Evolutionary conservation across 169 alveolate species (phyloP), one percentile per base, ranked within the genome.

Genomic region (Plasmodium sp.): DNA sequence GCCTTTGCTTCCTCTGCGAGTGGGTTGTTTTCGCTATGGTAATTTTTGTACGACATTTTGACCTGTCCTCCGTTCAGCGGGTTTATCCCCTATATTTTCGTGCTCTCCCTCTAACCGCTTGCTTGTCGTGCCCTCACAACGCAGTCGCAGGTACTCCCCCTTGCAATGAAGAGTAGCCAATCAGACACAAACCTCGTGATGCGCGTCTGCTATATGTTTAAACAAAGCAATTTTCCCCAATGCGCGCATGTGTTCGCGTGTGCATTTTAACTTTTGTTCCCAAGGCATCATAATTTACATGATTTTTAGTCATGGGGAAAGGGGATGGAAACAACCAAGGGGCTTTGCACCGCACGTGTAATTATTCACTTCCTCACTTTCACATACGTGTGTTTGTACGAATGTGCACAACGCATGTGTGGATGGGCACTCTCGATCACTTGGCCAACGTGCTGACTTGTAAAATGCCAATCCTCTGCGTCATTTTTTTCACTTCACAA

Each of bases 1-100:
- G 36, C 83, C 45, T 36, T 80, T 81, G 51, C 83, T 41, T 90
- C 94, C 10, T 74, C 86, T 51, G 43, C 71, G 18, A 43, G 12
- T 41, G 83, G 34, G 12, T 31, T 33, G n/a, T 81, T 80, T 14
- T 48, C 83, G 31, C 71, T 90, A 58, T 80, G 45, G 56, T 90
- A 81, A 90, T 90, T 90, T 56, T 80, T 80, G 51, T 90, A 90
- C 36, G 94, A 90, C 94, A 90, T 90, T 90, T 90, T 90, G 36
- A 31, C 77, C 39, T 10, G n/a, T 67, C 77, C 36, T 77, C 34
- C 16, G 12, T 77, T 77, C 12, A 36, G 33, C 84, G 33, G 62
- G n/a, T 77, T 77, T 77, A 33, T 77, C 16, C 18, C 18, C 18
- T 77, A n/a, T 34, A 22, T 77, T 77, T 34, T 77, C 45, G 39